phyloP scores from a whole-genome alignment of 805 yeast genomes.

The Jamesozyma jinghongensis region DNA sequence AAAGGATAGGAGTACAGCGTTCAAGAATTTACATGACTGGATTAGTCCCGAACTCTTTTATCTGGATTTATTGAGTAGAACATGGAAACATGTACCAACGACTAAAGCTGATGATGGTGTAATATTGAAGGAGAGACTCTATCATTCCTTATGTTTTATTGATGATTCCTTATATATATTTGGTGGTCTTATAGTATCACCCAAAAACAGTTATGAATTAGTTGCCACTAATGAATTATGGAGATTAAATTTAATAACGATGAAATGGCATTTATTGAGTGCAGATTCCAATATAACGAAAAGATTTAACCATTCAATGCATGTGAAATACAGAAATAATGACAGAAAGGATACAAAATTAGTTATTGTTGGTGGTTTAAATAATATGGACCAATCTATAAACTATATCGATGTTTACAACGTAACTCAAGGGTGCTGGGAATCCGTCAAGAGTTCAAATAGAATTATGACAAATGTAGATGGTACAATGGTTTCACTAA shows the following conservation, averaged over 20 bases:
- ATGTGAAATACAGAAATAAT: conserved; percentile 24
- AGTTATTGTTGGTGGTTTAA: conserved; percentile 28
- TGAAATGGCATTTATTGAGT: conserved; percentile 46
- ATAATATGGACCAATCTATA: conserved; percentile 26
- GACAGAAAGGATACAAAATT: conserved; percentile 27
- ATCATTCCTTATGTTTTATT: conserved; percentile 47
- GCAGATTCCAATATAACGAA: conserved; percentile 30
- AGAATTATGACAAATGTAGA: conserved; percentile 18
- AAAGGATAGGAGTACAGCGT: conserved; percentile 15
- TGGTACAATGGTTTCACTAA: conserved; percentile 14
- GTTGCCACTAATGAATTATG: conserved; percentile 57
- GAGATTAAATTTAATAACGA: conserved; percentile 48
- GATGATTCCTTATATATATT: conserved; percentile 46
- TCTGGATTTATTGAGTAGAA: conserved; percentile 48
- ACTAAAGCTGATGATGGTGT: conserved; percentile 1
- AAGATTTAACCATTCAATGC: conserved; percentile 48
- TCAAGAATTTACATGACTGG: conserved; percentile 30
- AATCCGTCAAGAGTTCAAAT: conserved; percentile 8
- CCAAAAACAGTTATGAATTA: conserved; percentile 30
- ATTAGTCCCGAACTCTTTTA: conserved; percentile 58
- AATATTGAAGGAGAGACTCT: conserved; percentile 35
- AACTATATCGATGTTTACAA: conserved; percentile 26
- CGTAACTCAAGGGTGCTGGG: conserved; percentile 26
- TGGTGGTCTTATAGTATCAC: conserved; percentile 52
- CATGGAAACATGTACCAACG: conserved; percentile 42